Evolutionary conservation across 78 protist species (phyloP).

Genomic region (Dictyostelium citrinum): DNA sequence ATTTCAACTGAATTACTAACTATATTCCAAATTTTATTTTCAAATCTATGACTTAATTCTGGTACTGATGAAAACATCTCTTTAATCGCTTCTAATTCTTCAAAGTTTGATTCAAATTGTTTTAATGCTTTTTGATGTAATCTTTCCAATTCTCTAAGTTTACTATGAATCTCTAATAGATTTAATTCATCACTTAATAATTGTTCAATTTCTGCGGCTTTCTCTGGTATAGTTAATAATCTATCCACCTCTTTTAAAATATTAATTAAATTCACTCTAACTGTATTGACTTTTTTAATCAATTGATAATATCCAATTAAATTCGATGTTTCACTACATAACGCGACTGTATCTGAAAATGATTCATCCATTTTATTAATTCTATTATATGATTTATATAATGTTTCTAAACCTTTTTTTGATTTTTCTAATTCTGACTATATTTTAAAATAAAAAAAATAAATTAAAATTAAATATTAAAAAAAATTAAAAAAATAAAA

Average conservation of each 20-base stretch:
- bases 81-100: conserved; percentile 50
- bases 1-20: conserved; percentile 23
- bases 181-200: conserved; percentile 41
- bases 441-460: neutral
- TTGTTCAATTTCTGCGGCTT: conserved; percentile 60
- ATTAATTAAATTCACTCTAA: conserved; percentile 18
- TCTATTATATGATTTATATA: conserved; percentile 61
- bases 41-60: conserved; percentile 19
- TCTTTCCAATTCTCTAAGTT: conserved; percentile 54
- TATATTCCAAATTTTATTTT: conserved; percentile 51
- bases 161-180: conserved; percentile 18
- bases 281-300: conserved; percentile 65
- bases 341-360: conserved; percentile 13
- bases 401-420: conserved; percentile 72
- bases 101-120: conserved; percentile 65
- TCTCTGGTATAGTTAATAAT: conserved; percentile 63
- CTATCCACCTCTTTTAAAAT: conserved; percentile 69
- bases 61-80: conserved; percentile 72
- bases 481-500: neutral
- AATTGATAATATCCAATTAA: conserved; percentile 63
- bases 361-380: conserved; percentile 31
- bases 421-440: conserved; percentile 67
- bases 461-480: neutral
- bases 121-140: conserved; percentile 66
- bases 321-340: conserved; percentile 55